A percentile compares a stretch with the other conserved stretches of the same genome.
Evolutionary conservation across 2,329 filamentous ascomycete species (phyloP).

Genomic region (Arthrobotrys iridis): DNA sequence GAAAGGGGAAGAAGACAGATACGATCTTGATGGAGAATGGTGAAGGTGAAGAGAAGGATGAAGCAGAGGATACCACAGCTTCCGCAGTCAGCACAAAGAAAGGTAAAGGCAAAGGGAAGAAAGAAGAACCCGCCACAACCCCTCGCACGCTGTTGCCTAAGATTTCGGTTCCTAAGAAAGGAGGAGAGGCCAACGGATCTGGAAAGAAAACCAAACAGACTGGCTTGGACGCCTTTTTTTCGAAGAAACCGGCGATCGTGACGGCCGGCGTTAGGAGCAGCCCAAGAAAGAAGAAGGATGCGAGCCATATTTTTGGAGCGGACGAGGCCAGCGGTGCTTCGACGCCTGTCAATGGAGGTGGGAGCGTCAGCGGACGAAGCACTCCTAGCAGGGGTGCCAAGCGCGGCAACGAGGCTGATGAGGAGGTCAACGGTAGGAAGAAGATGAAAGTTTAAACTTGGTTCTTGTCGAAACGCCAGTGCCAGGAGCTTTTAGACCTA

Average conservation of each 20-base stretch:
- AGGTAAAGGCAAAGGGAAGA: conserved; percentile 26
- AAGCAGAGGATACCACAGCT: conserved; percentile 18
- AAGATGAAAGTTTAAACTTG: conserved; percentile 42
- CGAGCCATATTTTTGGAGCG: background rate
- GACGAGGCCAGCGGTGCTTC: conserved; percentile 32
- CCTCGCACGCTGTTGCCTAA: conserved; percentile 31
- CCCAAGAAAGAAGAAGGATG: conserved; percentile 46
- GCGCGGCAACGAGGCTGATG: conserved; percentile 29
- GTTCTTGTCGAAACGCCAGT: no score
- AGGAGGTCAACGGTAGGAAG: conserved; percentile 41
- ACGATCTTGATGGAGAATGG: background rate
- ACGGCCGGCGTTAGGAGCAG: conserved; percentile 43
- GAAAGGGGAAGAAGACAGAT: background rate
- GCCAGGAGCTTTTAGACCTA: no score
- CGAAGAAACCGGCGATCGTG: conserved; percentile 28
- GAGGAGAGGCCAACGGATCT: conserved; percentile 1
- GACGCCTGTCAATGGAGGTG: conserved; percentile 36
- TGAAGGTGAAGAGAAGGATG: background rate
- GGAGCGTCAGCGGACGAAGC: conserved; percentile 43
- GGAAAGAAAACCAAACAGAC: conserved; percentile 35
- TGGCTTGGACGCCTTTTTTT: conserved; percentile 44
- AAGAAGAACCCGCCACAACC: conserved; percentile 14
- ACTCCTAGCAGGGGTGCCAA: conserved; percentile 46
- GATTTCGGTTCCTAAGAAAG: conserved; percentile 26
- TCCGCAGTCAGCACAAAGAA: conserved; percentile 7